Evolutionary conservation across 305 asterid genomes (phyloP), one percentile per base, ranked within the genome.

Genomic region (Fraxinus angustifolia): DNA sequence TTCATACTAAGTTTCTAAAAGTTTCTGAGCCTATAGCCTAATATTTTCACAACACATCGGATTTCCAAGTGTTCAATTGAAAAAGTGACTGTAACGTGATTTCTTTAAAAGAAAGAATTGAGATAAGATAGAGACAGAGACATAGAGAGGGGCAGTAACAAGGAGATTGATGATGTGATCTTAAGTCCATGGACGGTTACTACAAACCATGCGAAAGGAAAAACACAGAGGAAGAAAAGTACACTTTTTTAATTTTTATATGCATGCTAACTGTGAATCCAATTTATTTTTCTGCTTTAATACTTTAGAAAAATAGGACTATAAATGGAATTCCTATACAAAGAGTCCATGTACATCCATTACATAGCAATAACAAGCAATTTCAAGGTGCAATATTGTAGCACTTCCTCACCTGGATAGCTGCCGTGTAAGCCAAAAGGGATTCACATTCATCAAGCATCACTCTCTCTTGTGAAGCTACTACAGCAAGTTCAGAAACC

Each of bases 391-490:
- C 70, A 70, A 70, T 31, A 16, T 14, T 0, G 21, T 70, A 12
- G 19, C 3, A 11, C 23, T 31, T 30, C 42, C 72, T 81, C 71
- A 81, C 83, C 80, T 75, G 83, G 23, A 81, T 34, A 33, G 80
- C 75, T 1, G 83, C 48, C 10, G 76, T 65, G 14, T 28, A 74
- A 40, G 80, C 60, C 75, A 81, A 14, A 8, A 81, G 67, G 26
- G 79, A 71, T 34, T 75, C 80, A 58, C 48, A 81, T 75, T 81
- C 80, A 75, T 58, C 80, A 58, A 81, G 80, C 79, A 75, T 74
- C 8, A 75, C 80, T 81, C 83, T 81, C 42, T 81, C 83, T 45
- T 75, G 75, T 81, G 83, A 75, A 34, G 80, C 83, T 38, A 75
- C 40, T 17, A 23, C 50, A 23, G 83, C 67, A 75, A 81, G 75